Conservation (phyloP, 164 flowering plant species). For the Aristolochia fimbriata region DNA sequence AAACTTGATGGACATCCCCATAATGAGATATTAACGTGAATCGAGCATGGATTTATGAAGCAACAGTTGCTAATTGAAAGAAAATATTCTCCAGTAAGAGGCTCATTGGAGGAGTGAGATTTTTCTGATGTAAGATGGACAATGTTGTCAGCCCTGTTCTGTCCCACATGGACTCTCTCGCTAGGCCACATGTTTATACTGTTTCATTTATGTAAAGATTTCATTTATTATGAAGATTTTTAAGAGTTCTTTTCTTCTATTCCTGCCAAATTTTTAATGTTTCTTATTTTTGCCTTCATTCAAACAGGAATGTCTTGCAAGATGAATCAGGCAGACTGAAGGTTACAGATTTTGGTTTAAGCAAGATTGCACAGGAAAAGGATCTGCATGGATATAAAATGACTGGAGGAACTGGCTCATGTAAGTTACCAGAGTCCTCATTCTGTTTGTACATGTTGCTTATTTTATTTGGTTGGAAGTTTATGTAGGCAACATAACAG, state of each 20-base stretch:
- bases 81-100: too few species aligned
- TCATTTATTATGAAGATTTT: too few species aligned
- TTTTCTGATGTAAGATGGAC: too few species aligned
- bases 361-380: conserved; percentile 47
- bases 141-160: too few species aligned
- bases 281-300: conserved; percentile 1
- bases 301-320: conserved; percentile 41
- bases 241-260: not conserved
- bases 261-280: too few species aligned
- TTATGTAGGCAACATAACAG: not conserved
- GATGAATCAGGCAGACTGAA: conserved; percentile 47
- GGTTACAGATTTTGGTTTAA: conserved; percentile 53
- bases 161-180: too few species aligned
- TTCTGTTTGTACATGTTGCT: not conserved
- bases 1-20: not conserved
- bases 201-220: too few species aligned
- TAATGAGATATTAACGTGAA: too few species aligned
- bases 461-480: not conserved
- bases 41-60: too few species aligned
- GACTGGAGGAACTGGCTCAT: conserved; percentile 66
- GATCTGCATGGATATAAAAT: conserved; percentile 43
- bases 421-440: conserved; percentile 16
- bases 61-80: too few species aligned
- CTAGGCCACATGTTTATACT: too few species aligned
- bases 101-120: too few species aligned